Percentiles rank a stretch among this genome's conserved stretches.
These are phyloP conservation scores for Fusarium subglutinans DNA, from an alignment of 2,329 filamentous ascomycete genomes.

Conservation along the genomic window DNA sequence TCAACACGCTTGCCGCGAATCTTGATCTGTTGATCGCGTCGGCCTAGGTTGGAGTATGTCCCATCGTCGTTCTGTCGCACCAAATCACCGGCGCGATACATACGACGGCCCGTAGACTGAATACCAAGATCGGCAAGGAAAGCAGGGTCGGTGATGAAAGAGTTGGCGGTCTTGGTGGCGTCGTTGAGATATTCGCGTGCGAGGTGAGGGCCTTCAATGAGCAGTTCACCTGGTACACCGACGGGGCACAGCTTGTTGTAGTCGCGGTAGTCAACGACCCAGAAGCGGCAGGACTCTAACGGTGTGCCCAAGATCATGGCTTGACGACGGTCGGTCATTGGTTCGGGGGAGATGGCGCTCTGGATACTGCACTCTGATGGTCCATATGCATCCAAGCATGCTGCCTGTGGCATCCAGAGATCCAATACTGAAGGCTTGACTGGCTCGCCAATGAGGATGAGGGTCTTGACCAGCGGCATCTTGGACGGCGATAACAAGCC, in stretches of 20 bases:
- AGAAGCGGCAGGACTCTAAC: neutral
- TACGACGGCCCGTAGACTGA: neutral
- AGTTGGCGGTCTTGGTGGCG: neutral
- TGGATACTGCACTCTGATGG: neutral
- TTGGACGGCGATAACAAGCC: neutral
- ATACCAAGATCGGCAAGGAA: neutral
- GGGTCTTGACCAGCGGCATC: neutral
- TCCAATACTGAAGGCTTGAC: neutral
- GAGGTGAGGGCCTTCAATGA: neutral
- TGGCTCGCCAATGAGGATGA: neutral
- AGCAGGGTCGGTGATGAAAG: neutral
- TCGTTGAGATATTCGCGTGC: neutral
- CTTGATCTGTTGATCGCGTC: neutral
- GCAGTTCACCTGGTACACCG: neutral
- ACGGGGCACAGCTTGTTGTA: neutral
- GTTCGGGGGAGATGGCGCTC: neutral
- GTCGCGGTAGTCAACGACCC: neutral
- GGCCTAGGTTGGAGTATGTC: neutral
- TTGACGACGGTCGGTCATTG: neutral
- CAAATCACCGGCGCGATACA: conserved; percentile 1
- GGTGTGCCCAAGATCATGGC: neutral
- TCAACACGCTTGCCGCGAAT: neutral
- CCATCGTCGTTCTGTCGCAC: neutral
- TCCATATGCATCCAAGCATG: neutral
- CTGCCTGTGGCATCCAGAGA: neutral